phyloP scores from a whole-genome alignment of 495 filamentous ascomycete species.

The Wilcoxina mikolae region DNA sequence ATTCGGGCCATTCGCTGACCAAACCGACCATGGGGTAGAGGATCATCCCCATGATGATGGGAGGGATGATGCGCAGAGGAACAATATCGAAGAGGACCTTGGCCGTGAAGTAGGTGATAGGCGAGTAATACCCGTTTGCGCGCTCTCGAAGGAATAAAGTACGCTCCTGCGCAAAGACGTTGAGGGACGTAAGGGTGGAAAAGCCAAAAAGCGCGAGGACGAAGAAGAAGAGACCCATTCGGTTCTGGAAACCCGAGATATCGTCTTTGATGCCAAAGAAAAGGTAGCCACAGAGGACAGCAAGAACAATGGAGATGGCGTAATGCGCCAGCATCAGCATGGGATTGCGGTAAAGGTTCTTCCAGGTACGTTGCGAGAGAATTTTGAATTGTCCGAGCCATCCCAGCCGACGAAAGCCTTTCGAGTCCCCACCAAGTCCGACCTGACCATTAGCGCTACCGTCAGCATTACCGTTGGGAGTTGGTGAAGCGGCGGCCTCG shows the following conservation, averaged over 20 bases:
- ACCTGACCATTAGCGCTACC: conserved; percentile 39
- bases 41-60: conserved; percentile 91
- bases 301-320: conserved; percentile 90
- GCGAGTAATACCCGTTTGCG: conserved; percentile 96
- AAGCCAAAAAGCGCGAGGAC: conserved; percentile 91
- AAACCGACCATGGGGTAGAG: conserved; percentile 98
- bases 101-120: conserved; percentile 86
- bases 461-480: conserved; percentile 58
- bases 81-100: conserved; percentile 95
- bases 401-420: conserved; percentile 69
- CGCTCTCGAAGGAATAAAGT: conserved; percentile 86
- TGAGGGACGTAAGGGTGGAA: conserved; percentile 82
- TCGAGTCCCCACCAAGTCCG: conserved; percentile 40
- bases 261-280: conserved; percentile 95
- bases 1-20: conserved; percentile 64
- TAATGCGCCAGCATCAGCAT: conserved; percentile 99
- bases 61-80: conserved; percentile 81
- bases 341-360: conserved; percentile 92
- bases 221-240: conserved; percentile 98
- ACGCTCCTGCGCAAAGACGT: conserved; percentile 83
- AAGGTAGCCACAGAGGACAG: conserved; percentile 83
- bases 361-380: conserved; percentile 82
- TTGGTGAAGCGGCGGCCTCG: conserved; percentile 42
- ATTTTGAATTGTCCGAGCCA: conserved; percentile 71
- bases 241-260: conserved; percentile 94